Percentiles rank a stretch among this genome's conserved stretches.
Conservation (phyloP, 306 rosid species). For the Myrica gale region DNA sequence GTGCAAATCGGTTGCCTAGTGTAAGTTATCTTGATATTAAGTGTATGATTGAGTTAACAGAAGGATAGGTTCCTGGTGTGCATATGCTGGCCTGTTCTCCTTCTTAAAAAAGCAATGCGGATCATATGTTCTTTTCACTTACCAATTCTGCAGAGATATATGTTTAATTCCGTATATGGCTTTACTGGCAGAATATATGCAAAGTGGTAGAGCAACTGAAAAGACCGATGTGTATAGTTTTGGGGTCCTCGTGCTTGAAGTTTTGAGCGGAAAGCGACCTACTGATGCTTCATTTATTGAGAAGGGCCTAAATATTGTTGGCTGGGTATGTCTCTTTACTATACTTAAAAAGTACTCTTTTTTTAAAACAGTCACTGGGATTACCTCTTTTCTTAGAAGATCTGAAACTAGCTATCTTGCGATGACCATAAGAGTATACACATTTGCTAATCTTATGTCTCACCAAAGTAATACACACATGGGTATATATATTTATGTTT, state of each 20-base stretch:
- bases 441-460: not conserved
- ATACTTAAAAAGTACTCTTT: not conserved
- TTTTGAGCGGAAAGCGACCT: slow-evolving; percentile 93
- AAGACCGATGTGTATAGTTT: slow-evolving; percentile 94
- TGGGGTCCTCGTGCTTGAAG: slow-evolving; percentile 92
- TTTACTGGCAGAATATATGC: slow-evolving; percentile 87
- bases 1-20: not conserved
- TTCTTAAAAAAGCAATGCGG: not conserved
- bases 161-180: slow-evolving; percentile 18
- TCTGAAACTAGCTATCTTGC: slow-evolving; percentile 3
- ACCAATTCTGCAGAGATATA: not conserved
- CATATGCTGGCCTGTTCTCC: not conserved
- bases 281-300: slow-evolving; percentile 92
- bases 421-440: slow-evolving; percentile 9
- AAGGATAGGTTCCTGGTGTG: slow-evolving; percentile 6
- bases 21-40: not conserved
- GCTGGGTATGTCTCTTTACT: slow-evolving; percentile 73
- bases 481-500: too few species aligned
- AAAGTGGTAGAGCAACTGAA: slow-evolving; percentile 99
- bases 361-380: not conserved
- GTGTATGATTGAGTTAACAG: not conserved
- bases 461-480: too few species aligned
- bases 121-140: not conserved
- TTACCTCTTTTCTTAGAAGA: not conserved
- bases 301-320: slow-evolving; percentile 96